Evolutionary conservation across 495 filamentous ascomycete species (phyloP).

Genomic region (Achaetomiella virescens): DNA sequence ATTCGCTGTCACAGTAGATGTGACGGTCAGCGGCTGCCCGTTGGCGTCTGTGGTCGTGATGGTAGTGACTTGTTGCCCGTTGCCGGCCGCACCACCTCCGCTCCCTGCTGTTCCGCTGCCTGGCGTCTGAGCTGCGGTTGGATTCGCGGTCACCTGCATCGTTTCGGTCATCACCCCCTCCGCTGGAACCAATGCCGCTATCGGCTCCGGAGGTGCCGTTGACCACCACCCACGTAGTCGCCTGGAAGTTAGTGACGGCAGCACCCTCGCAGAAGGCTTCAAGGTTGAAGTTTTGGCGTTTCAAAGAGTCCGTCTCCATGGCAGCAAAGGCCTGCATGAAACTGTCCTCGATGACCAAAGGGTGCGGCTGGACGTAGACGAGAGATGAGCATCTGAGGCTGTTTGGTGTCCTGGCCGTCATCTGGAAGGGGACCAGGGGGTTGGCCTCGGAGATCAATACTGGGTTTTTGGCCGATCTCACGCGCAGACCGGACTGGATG

Average conservation of each 20-base stretch:
- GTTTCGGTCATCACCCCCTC: not conserved
- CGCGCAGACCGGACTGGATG: conserved; percentile 11
- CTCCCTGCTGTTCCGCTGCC: conserved; percentile 4
- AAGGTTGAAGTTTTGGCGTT: conserved; percentile 13
- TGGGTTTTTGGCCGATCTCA: not conserved
- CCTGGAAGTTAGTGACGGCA: conserved; percentile 2
- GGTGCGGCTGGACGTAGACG: conserved; percentile 18
- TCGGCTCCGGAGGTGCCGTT: conserved; percentile 3
- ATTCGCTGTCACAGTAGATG: not conserved
- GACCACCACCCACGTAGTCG: conserved; percentile 8
- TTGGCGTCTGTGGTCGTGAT: conserved; percentile 7
- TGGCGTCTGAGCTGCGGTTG: not conserved
- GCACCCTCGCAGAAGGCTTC: conserved; percentile 13
- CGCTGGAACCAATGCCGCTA: not conserved
- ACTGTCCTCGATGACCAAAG: conserved; percentile 10
- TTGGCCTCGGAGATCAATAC: conserved; percentile 14
- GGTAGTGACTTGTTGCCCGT: not conserved
- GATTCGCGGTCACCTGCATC: not conserved
- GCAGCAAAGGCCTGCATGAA: conserved; percentile 7
- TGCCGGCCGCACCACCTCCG: not conserved
- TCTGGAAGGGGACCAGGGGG: conserved; percentile 16
- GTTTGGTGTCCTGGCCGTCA: not conserved
- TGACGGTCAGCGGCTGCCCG: not conserved
- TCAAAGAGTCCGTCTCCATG: conserved; percentile 4
- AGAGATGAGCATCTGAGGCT: conserved; percentile 14